Conservation (phyloP, 164 flowering plant genomes). For the Chimonanthus praecox region DNA sequence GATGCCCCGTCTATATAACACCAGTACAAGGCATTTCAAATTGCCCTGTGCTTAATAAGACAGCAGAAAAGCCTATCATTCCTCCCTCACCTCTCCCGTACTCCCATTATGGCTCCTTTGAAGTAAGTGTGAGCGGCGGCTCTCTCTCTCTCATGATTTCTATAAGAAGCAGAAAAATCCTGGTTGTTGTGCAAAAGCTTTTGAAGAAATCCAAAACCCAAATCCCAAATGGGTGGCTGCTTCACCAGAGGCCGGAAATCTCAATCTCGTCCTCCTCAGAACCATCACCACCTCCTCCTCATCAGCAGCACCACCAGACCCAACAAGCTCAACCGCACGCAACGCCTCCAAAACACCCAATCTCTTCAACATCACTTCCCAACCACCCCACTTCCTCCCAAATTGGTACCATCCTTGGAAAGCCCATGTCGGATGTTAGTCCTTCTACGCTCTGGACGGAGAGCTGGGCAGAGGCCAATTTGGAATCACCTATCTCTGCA, state of each 20-base stretch:
- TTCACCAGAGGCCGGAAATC: conserved; percentile 36
- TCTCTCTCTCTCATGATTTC: too few relatives aligned
- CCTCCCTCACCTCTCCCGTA: too few relatives aligned
- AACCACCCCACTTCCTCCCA: not conserved
- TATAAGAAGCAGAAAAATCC: too few relatives aligned
- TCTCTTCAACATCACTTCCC: conserved; percentile 2
- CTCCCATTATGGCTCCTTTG: too few relatives aligned
- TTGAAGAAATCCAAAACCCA: not conserved
- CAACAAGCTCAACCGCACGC: conserved; percentile 12
- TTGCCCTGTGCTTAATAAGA: too few relatives aligned
- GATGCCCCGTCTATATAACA: too few relatives aligned
- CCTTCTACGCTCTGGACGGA: conserved; percentile 40
- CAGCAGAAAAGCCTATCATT: too few relatives aligned
- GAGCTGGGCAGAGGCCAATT: conserved; percentile 81
- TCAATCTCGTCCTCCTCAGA: conserved; percentile 44
- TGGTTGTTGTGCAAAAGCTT: not conserved
- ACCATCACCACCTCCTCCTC: conserved; percentile 3
- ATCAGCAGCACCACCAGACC: not conserved
- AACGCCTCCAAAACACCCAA: conserved; percentile 8
- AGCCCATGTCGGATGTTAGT: conserved; percentile 41
- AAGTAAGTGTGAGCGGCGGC: too few relatives aligned
- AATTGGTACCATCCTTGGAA: conserved; percentile 27
- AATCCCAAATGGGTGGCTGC: conserved; percentile 40
- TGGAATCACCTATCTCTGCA: conserved; percentile 68
- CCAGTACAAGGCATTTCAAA: too few relatives aligned